Conservation (phyloP, 805 yeast genomes). For the Candida maesae region DNA sequence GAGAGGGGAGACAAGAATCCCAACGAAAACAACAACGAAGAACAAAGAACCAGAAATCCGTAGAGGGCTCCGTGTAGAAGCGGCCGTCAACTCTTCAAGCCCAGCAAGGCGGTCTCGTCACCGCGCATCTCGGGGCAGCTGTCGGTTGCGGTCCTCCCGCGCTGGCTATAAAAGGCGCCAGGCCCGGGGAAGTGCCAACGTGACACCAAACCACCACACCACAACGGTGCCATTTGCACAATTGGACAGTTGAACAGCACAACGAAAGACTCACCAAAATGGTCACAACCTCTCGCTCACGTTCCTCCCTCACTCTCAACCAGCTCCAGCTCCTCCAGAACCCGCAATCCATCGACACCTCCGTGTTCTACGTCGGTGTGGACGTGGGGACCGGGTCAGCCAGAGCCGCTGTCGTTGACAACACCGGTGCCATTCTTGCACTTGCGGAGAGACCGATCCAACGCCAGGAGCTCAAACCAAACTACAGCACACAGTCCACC, state of each 20-base stretch:
- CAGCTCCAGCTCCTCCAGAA: slow-evolving; percentile 25
- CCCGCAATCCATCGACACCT: slow-evolving; percentile 28
- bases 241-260: too few species aligned
- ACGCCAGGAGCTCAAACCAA: slow-evolving; percentile 69
- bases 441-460: slow-evolving; percentile 76
- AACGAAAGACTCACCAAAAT: too few species aligned
- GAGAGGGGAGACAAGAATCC: neutral
- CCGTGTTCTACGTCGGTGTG: slow-evolving; percentile 64
- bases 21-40: too few species aligned
- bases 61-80: too few species aligned
- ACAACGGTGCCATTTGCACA: too few species aligned
- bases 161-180: neutral
- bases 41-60: too few species aligned
- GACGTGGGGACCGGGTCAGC: slow-evolving; percentile 99
- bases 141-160: too few species aligned
- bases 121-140: neutral
- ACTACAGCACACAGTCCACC: slow-evolving; percentile 79
- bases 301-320: slow-evolving; percentile 27
- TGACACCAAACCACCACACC: too few species aligned
- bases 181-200: neutral
- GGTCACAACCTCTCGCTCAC: slow-evolving; percentile 22
- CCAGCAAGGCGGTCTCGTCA: neutral
- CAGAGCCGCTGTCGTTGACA: slow-evolving; percentile 87
- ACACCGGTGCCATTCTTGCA: slow-evolving; percentile 74
- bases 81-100: too few species aligned